phyloP scores from a whole-genome alignment of 495 filamentous ascomycete genomes.

The Penicillium pulvis region DNA sequence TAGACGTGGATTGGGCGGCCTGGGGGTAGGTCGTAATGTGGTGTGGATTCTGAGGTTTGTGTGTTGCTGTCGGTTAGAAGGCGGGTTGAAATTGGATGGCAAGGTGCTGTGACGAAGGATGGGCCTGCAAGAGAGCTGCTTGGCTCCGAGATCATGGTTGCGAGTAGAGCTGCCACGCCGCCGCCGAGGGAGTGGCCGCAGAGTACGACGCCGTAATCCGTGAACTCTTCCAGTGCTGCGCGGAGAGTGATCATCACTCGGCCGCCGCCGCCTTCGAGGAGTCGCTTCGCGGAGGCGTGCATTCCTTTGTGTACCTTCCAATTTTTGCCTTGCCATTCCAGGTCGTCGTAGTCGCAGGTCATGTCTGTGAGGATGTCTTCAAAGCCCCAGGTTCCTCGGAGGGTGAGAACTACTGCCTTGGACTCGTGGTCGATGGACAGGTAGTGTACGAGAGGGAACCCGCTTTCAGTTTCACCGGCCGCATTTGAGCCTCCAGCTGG shows the following conservation, averaged over 20 bases:
- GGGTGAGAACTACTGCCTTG: conserved; percentile 73
- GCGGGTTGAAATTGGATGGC: conserved; percentile 34
- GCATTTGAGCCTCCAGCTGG: conserved; percentile 72
- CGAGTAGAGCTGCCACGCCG: conserved; percentile 72
- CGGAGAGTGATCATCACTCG: conserved; percentile 68
- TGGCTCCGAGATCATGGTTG: conserved; percentile 71
- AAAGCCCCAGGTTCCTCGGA: conserved; percentile 76
- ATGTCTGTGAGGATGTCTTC: conserved; percentile 81
- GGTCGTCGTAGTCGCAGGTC: conserved; percentile 78
- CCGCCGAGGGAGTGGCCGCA: conserved; percentile 79
- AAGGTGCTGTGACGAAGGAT: conserved; percentile 54
- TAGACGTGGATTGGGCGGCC: conserved; percentile 76
- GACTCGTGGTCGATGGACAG: conserved; percentile 77
- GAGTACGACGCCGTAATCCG: conserved; percentile 73
- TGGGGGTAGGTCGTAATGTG: conserved; percentile 56
- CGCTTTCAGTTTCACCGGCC: conserved; percentile 70
- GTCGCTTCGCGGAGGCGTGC: conserved; percentile 70
- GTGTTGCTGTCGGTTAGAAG: conserved; percentile 39
- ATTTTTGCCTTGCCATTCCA: conserved; percentile 62
- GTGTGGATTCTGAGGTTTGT: conserved; percentile 1
- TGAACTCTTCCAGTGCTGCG: conserved; percentile 69
- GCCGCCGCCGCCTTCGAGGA: conserved; percentile 66
- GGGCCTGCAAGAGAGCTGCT: conserved; percentile 52
- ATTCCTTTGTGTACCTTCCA: conserved; percentile 87
- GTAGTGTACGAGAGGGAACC: conserved; percentile 77